These are phyloP conservation scores for Ambrosia artemisiifolia DNA, from an alignment of 129 eudicot genomes.

Conservation along the genomic window DNA sequence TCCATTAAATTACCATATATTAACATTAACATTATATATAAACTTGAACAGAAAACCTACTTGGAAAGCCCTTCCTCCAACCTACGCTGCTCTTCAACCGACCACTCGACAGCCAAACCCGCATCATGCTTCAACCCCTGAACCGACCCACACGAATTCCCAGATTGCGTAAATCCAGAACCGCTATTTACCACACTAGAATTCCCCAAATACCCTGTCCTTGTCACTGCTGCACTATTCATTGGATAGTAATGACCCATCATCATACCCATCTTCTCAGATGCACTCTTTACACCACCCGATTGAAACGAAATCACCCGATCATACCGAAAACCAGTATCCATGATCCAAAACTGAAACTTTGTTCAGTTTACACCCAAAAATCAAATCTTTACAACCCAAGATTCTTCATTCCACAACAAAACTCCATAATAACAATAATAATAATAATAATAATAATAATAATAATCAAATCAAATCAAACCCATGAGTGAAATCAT, in stretches of 20 bases:
- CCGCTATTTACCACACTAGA: constrained; percentile 28
- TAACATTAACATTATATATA: neutral
- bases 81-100: constrained; percentile 72
- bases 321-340: constrained; percentile 43
- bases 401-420: constrained; percentile 11
- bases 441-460: constrained; percentile 20
- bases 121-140: constrained; percentile 68
- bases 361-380: neutral
- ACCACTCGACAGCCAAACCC: constrained; percentile 81
- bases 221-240: constrained; percentile 16
- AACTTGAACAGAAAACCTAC: constrained; percentile 44
- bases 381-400: constrained; percentile 28
- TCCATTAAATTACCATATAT: neutral
- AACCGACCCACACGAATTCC: constrained; percentile 43
- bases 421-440: constrained; percentile 15
- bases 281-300: constrained; percentile 35
- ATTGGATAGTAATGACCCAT: constrained; percentile 35
- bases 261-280: constrained; percentile 54
- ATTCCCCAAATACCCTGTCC: constrained; percentile 34
- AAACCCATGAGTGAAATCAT: neutral
- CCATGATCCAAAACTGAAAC: constrained; percentile 17
- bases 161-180: constrained; percentile 30
- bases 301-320: constrained; percentile 49
- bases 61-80: constrained; percentile 86
- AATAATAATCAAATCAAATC: constrained; percentile 22